Conservation (phyloP, 176 grass and related monocot species). For the Raddia guianensis region DNA sequence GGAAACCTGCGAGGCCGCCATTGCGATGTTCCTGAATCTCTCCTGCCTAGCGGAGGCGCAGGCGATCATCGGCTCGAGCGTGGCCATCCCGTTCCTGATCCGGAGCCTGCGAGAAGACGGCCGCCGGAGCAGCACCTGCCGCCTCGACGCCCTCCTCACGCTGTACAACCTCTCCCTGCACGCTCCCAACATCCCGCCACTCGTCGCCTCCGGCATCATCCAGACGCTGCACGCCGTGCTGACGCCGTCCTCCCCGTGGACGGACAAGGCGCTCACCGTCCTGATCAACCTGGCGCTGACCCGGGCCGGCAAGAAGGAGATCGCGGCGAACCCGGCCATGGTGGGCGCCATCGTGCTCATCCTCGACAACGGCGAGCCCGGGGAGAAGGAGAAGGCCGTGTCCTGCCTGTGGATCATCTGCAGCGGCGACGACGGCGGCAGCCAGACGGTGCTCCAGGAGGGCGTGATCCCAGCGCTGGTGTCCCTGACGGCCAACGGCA, state of each 20-base stretch:
- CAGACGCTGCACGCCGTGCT: slow-evolving; percentile 44
- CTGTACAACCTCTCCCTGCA: slow-evolving; percentile 78
- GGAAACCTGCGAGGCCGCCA: slow-evolving; percentile 51
- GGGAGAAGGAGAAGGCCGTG: slow-evolving; percentile 71
- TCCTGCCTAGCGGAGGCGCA: slow-evolving; percentile 71
- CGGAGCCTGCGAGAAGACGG: slow-evolving; percentile 20
- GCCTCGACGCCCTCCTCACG: slow-evolving; percentile 55
- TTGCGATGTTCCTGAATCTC: slow-evolving; percentile 81
- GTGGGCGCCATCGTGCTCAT: slow-evolving; percentile 53
- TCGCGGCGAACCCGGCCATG: slow-evolving; percentile 47
- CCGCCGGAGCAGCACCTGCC: slow-evolving; percentile 45
- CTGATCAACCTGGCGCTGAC: slow-evolving; percentile 60
- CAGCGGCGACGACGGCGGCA: slow-evolving; percentile 48
- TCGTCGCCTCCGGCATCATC: slow-evolving; percentile 59
- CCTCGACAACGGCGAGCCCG: slow-evolving; percentile 52
- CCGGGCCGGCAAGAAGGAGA: slow-evolving; percentile 43
- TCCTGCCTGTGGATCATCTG: slow-evolving; percentile 75
- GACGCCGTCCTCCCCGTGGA: slow-evolving; percentile 35
- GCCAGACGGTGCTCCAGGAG: slow-evolving; percentile 69
- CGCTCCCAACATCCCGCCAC: slow-evolving; percentile 46
- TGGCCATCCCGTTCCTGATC: slow-evolving; percentile 56
- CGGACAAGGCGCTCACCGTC: slow-evolving; percentile 65
- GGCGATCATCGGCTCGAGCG: slow-evolving; percentile 55
- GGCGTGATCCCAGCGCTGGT: slow-evolving; percentile 78
- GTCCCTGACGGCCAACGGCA: slow-evolving; percentile 58